Evolutionary conservation across 305 asterid species (phyloP), one percentile per base, ranked within the genome.

Genomic region (Fraxinus xanthoxyloides): DNA sequence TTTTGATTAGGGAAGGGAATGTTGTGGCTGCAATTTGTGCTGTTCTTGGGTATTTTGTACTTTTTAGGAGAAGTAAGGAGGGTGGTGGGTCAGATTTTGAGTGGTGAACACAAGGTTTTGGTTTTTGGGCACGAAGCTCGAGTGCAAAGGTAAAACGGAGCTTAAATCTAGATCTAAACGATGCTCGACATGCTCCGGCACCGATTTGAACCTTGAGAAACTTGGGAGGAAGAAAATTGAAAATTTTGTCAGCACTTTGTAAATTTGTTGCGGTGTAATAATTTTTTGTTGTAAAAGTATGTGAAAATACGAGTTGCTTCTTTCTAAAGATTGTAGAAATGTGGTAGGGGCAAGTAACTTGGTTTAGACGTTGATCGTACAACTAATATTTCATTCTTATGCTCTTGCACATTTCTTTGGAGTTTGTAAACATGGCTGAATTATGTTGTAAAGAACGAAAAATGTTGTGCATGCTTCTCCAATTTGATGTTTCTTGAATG

Each of bases 21-120:
- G 65, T 84, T 72, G 92, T 87, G 32, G 92, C 92, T 61, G 88
- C 87, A n/a, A 36, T 89, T 40, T 89, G 88, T 83, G 92, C 89
- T 83, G 84, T 85, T 79, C 75, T 89, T 73, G 88, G 90, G 2
- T 89, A 85, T 74, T 85, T 89, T 86, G 87, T 79, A 3, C 85
- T 87, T 83, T 65, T 87, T 67, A 79, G 82, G 35, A 85, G 78
- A 75, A 77, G 77, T 21, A 80, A 51, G 51, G 72, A 82, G 21
- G 78, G 48, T 78, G 79, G 34, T 43, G 19, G 2, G 24, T 5
- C 24, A 81, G 74, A 82, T 72, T 31, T 70, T 70, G 75, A 70
- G 43, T 1, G 40, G 31, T 70, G 40, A 70, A 32, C 36, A 31
- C 2, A 30, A 69, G 78, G 72, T 28, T 31, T 17, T 80, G 82